phyloP scores from a whole-genome alignment of 305 asterid species.

The Fraxinus albicans region DNA sequence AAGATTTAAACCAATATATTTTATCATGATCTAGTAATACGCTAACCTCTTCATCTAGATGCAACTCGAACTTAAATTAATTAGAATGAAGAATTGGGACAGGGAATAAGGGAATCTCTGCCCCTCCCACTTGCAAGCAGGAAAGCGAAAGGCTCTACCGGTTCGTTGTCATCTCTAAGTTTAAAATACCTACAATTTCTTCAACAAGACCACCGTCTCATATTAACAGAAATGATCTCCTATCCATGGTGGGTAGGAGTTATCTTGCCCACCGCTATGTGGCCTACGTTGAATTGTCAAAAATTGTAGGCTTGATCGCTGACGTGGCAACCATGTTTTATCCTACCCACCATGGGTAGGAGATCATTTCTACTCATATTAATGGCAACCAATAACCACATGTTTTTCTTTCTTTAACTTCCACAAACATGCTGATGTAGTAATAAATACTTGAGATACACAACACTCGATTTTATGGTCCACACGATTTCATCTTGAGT shows the following conservation, averaged over 20 bases:
- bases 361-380: neutral
- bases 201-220: neutral
- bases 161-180: neutral
- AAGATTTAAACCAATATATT: too few relatives aligned
- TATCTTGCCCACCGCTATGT: too few relatives aligned
- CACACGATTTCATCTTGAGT: conserved; percentile 5
- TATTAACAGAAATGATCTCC: too few relatives aligned
- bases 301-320: too few relatives aligned
- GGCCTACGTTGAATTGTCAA: too few relatives aligned
- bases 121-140: neutral
- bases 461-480: conserved; percentile 9
- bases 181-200: neutral
- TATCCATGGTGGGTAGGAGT: too few relatives aligned
- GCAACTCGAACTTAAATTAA: neutral
- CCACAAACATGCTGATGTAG: neutral
- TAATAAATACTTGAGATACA: neutral
- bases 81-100: neutral
- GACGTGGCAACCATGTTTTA: too few relatives aligned
- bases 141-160: neutral
- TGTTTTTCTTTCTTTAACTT: neutral
- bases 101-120: neutral
- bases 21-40: neutral
- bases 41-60: neutral
- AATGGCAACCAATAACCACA: neutral
- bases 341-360: too few relatives aligned